Percentiles rank a stretch among this genome's conserved stretches.
These are phyloP conservation scores for Erythrophleum fordii DNA, from an alignment of 306 rosid genomes.

Conservation along the genomic window DNA sequence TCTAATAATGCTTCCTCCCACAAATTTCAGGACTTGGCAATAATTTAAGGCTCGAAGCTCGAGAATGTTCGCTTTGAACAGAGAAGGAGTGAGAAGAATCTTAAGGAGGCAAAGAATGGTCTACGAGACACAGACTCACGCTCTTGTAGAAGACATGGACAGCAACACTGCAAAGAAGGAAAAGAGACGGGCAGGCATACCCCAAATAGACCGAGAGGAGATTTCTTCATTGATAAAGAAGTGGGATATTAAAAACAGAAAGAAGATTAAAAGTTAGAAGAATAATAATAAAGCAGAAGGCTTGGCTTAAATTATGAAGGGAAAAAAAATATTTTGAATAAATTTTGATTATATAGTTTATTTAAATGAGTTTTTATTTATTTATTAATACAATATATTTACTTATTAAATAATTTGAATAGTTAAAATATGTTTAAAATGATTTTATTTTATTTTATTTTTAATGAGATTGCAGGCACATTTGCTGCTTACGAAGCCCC, in stretches of 20 bases:
- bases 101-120: conserved; percentile 37
- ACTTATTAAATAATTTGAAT: too few species aligned
- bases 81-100: conserved; percentile 32
- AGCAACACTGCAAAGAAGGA: conserved; percentile 38
- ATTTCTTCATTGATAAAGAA: conserved; percentile 43
- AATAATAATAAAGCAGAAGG: background rate
- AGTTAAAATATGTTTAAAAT: too few species aligned
- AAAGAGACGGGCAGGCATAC: conserved; percentile 54
- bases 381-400: too few species aligned
- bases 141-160: conserved; percentile 40
- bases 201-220: conserved; percentile 33
- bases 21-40: conserved; percentile 36
- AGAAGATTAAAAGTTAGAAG: background rate
- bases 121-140: conserved; percentile 41
- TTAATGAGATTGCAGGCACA: too few species aligned
- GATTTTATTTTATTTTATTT: too few species aligned
- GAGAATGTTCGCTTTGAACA: conserved; percentile 32
- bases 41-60: conserved; percentile 15
- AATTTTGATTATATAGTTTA: too few species aligned
- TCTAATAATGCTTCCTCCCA: conserved; percentile 45
- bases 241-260: conserved; percentile 23
- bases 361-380: too few species aligned
- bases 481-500: too few species aligned
- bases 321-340: too few species aligned
- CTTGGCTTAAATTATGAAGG: too few species aligned